A percentile compares a stretch with the other conserved stretches of the same genome.
Conservation (phyloP, 768 basidiomycete species). For the Mrakia hoshinonis region DNA sequence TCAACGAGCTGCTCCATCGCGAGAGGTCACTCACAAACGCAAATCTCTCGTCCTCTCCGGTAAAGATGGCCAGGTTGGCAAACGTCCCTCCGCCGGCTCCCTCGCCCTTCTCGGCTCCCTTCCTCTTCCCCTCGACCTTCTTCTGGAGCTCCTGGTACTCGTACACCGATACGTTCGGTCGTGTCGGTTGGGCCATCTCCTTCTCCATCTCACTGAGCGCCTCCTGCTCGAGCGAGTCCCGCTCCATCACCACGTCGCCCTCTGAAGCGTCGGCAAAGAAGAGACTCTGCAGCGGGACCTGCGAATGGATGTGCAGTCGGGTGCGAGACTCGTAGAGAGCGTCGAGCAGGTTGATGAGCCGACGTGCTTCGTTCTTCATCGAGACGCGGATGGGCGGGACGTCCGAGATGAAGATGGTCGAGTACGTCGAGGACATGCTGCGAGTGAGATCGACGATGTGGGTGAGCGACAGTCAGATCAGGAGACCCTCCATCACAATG, state of each 20-base stretch:
- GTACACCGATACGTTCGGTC: constrained; percentile 26
- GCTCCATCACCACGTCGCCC: neutral
- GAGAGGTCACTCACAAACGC: constrained; percentile 16
- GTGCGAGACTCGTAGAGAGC: constrained; percentile 26
- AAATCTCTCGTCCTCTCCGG: constrained; percentile 26
- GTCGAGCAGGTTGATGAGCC: constrained; percentile 28
- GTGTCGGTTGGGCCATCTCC: constrained; percentile 25
- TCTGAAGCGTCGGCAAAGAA: constrained; percentile 26
- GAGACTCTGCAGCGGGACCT: constrained; percentile 12
- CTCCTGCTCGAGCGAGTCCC: constrained; percentile 25
- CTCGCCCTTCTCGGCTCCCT: neutral
- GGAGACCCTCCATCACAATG: neutral
- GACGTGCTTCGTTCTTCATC: constrained; percentile 29
- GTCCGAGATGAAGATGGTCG: constrained; percentile 19
- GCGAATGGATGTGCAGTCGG: constrained; percentile 20
- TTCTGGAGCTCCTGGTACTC: neutral
- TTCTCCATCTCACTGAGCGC: constrained; percentile 28
- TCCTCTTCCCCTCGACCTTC: neutral
- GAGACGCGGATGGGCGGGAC: constrained; percentile 18
- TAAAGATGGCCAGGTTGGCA: constrained; percentile 21
- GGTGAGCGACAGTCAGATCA: neutral
- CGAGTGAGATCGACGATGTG: too few relatives aligned
- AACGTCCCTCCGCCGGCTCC: constrained; percentile 7
- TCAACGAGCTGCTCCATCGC: neutral
- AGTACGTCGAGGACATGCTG: constrained; percentile 21